Evolutionary conservation across 306 rosid genomes (phyloP).

Genomic region (Malus orientalis): DNA sequence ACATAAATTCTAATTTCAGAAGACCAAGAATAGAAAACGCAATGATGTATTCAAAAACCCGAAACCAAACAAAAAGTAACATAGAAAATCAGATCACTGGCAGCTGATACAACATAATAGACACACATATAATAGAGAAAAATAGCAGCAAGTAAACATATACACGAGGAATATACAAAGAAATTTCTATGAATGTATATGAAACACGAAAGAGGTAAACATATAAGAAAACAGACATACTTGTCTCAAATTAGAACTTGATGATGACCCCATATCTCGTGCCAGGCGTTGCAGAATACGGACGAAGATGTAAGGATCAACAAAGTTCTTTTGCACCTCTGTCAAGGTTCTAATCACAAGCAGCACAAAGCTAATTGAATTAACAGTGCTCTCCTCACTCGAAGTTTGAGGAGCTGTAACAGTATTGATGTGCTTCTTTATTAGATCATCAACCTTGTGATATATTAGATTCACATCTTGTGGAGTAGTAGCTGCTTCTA

Average conservation of each 20-base stretch:
- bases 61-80: neutral
- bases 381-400: constrained; percentile 67
- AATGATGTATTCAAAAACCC: neutral
- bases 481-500: constrained; percentile 69
- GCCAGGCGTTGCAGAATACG: constrained; percentile 93
- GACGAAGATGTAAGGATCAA: constrained; percentile 70
- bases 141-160: neutral
- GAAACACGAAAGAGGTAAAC: neutral
- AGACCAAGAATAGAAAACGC: neutral
- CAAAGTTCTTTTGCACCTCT: constrained; percentile 83
- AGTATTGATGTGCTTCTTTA: constrained; percentile 68
- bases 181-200: neutral
- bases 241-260: constrained; percentile 75
- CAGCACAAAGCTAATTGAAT: constrained; percentile 74
- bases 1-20: neutral
- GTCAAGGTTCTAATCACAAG: constrained; percentile 87
- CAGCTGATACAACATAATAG: neutral
- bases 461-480: constrained; percentile 67
- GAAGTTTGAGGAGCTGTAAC: constrained; percentile 70
- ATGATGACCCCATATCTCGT: constrained; percentile 88
- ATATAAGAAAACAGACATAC: constrained; percentile 35
- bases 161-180: neutral
- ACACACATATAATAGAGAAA: neutral
- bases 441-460: constrained; percentile 91
- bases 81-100: neutral